phyloP scores from a whole-genome alignment of 2,329 filamentous ascomycete genomes.

The Chaetothyriales sp. region DNA sequence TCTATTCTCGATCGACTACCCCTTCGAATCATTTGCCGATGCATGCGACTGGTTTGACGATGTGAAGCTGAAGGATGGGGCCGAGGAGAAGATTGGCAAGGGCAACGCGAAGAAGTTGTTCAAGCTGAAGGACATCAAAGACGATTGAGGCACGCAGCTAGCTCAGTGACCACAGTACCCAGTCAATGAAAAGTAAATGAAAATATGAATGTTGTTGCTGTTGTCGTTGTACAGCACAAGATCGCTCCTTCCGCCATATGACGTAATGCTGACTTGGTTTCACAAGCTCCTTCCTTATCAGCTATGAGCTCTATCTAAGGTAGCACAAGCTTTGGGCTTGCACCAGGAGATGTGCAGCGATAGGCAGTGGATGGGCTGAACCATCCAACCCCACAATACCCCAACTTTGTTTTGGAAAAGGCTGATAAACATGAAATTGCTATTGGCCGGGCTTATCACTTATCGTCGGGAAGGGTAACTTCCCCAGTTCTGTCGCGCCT shows the following conservation, averaged over 20 bases:
- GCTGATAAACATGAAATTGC: not conserved
- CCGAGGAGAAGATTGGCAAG: slow-evolving; percentile 35
- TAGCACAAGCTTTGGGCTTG: not conserved
- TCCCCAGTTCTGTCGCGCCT: not conserved
- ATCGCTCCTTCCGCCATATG: no score
- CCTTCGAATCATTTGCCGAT: slow-evolving; percentile 15
- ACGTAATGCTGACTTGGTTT: no score
- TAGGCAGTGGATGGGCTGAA: not conserved
- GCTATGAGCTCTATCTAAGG: no score
- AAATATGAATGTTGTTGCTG: no score
- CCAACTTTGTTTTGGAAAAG: not conserved
- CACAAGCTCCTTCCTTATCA: not conserved
- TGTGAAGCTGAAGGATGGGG: slow-evolving; percentile 28
- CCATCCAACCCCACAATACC: no score
- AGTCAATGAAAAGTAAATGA: not conserved
- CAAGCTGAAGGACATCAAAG: slow-evolving; percentile 10
- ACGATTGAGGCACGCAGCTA: not conserved
- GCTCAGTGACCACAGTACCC: not conserved
- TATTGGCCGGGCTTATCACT: not conserved
- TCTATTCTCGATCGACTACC: slow-evolving; percentile 28
- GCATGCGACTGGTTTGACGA: slow-evolving; percentile 18
- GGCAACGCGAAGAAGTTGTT: slow-evolving; percentile 38
- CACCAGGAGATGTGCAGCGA: not conserved
- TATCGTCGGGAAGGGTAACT: not conserved
- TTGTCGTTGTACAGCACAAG: no score